Evolutionary conservation across 2,329 filamentous ascomycete genomes (phyloP), one percentile per base, ranked within the genome.

Genomic region (Cryphonectria carpinicola): DNA sequence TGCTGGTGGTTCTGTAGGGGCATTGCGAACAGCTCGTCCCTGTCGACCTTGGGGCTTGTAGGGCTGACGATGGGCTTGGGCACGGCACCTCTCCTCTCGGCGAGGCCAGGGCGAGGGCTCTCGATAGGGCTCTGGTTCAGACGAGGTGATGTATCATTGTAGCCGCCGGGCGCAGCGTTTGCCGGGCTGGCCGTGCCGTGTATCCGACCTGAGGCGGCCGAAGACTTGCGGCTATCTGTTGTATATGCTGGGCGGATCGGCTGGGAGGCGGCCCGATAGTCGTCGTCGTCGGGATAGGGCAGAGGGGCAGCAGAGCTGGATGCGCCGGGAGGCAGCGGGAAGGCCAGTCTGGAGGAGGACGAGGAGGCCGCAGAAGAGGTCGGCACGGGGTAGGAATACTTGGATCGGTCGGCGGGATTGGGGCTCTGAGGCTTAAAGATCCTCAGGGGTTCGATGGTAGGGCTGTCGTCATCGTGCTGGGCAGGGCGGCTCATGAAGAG

Each of bases 11-110:
- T 74, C 80, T 81, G 80, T 65, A 89, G 76, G 8, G 88, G 87
- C 76, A 90, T 90, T 72, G 93, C 92, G 79, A 97, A 97, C 67
- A 97, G 83, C n/a, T 89, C 92, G 69, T 94, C 90, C 76, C 91
- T 91, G 73, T 96, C 93, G 35, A 86, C 84, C 72, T 92, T 91
- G 28, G 93, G 92, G 61, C 92, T 94, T 25, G 92, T 90, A 1
- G 94, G 95, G 73, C 95, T 94, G 70, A 94, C 92, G 65, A 97
- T 85, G 64, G 94, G 92, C 78, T 93, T 95, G 35, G 94, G 93
- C 10, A 87, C 90, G n/a, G 92, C 91, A 35, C 93, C 93, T 77
- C 95, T 88, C 74, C 95, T 87, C 82, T 97, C 94, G 25, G 93
- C 94, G 71, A 97, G 84, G 65, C 89, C 87, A 60, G 89, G 89